Base-by-base conservation (phyloP, 75 land plant genomes). In the Pinus albicaulis region DNA sequence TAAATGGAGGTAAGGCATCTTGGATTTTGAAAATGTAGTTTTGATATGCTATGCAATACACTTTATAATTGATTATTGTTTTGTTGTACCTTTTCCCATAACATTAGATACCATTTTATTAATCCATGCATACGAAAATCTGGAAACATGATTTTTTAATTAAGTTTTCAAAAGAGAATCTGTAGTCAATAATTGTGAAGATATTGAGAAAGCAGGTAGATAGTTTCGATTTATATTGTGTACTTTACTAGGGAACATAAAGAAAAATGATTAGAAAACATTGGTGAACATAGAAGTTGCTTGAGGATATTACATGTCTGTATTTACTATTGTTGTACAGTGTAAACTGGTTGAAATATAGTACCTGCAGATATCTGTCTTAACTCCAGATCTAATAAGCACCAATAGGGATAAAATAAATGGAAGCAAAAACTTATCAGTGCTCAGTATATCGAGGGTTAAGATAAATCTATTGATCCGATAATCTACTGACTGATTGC, bases 1-100 rank as follows among this genome's bases (percentile, higher is more conserved):
- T 98, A 20, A 98, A 98, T 84, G 89, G 96, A 72, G 83, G 99
- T 98, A 81, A 63, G 80, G 14, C 61, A 24, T 58, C 41, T 14
- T 72, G 6, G 14, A 25, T 55, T 44, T 48, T 71, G 22, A 65
- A 17, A 65, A 28, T 71, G 5, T 20, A 44, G 17, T 71, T 71
- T 71, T 71, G 55, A 8, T 71, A 20, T n/a, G 7, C 56, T 31
- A 20, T 22, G 55, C 4, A 71, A 71, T 44, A 34, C n/a, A 70
- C 28, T 31, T 20, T 22, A 10, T 20, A 59, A 59, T 5, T 59
- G 22, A 4, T 34, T 16, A 55, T 16, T 13, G 52, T 53, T 14
- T 70, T 55, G 16, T 25, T 14, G 22, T 55, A 24, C 31, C 24
- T 71, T 22, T 23, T 13, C 57, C 22, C 5, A 15, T 72, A 53